Conservation (phyloP, 2,329 filamentous ascomycete genomes). For the Aspergillus sojae region DNA sequence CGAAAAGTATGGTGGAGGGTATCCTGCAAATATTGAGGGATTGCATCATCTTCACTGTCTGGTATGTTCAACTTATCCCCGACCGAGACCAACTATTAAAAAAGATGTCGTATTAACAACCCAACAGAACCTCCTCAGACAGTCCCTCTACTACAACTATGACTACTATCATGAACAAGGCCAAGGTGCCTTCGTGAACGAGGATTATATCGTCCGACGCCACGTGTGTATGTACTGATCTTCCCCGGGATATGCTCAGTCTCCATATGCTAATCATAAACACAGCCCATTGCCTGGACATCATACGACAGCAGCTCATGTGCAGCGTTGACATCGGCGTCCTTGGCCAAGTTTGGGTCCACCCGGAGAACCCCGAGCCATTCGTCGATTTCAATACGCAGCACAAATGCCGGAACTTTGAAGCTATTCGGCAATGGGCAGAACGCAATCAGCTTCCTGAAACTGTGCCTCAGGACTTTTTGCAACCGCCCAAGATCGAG, state of each 20-base stretch:
- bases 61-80: constrained; percentile 34
- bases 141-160: constrained; percentile 62
- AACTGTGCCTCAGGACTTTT: constrained; percentile 45
- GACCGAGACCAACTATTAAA: no score
- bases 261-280: background rate
- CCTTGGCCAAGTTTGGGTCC: constrained; percentile 63
- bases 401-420: constrained; percentile 62
- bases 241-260: no score
- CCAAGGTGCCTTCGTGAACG: constrained; percentile 58
- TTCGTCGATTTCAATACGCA: constrained; percentile 66
- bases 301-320: constrained; percentile 64
- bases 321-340: constrained; percentile 64
- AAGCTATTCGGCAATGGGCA: constrained; percentile 57
- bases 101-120: background rate
- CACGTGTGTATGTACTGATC: constrained; percentile 57
- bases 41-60: constrained; percentile 54
- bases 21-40: constrained; percentile 38
- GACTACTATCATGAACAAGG: constrained; percentile 57
- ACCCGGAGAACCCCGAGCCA: constrained; percentile 47
- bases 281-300: constrained; percentile 62
- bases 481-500: constrained; percentile 39
- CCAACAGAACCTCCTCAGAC: constrained; percentile 59
- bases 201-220: constrained; percentile 55
- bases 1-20: constrained; percentile 61
- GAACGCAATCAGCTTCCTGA: constrained; percentile 54